Percentiles rank a stretch among this genome's conserved stretches.
Conservation (phyloP, 441 rosid genomes). For the Erodium chrysanthum region DNA sequence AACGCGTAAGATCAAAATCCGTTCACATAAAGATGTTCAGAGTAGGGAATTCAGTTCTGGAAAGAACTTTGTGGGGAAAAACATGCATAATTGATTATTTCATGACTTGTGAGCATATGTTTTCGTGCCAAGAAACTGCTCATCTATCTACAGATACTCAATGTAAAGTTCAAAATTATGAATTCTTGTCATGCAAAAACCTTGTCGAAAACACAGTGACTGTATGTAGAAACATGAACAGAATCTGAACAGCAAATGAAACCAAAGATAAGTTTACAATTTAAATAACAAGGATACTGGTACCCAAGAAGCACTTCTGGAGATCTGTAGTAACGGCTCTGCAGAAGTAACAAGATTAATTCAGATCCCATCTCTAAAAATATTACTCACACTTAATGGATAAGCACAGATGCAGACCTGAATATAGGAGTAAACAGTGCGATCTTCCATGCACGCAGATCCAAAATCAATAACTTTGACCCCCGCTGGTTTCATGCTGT, state of each 20-base stretch:
- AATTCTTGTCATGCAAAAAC: neutral
- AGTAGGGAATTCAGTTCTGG: neutral
- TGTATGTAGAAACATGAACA: neutral
- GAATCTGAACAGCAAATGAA: slow-evolving; percentile 9
- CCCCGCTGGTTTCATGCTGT: slow-evolving; percentile 85
- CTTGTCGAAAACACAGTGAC: neutral
- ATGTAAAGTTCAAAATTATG: slow-evolving; percentile 2
- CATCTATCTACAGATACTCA: neutral
- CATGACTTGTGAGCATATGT: neutral
- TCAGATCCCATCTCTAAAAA: slow-evolving; percentile 18
- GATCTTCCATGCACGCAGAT: slow-evolving; percentile 99
- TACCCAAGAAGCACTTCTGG: slow-evolving; percentile 98
- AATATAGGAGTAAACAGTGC: slow-evolving; percentile 95
- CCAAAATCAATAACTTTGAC: slow-evolving; percentile 98
- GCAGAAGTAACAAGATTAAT: slow-evolving; percentile 32
- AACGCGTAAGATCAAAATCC: neutral
- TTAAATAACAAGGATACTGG: slow-evolving; percentile 68
- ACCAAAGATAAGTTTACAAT: neutral
- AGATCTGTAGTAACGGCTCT: slow-evolving; percentile 99
- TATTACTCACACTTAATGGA: slow-evolving; percentile 5
- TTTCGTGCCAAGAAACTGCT: neutral
- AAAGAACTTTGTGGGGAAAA: neutral
- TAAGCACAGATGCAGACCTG: slow-evolving; percentile 49
- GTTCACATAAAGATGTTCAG: neutral
- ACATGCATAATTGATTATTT: neutral